Conservation (phyloP, 2,329 filamentous ascomycete genomes). For the Blastomyces silverae region DNA sequence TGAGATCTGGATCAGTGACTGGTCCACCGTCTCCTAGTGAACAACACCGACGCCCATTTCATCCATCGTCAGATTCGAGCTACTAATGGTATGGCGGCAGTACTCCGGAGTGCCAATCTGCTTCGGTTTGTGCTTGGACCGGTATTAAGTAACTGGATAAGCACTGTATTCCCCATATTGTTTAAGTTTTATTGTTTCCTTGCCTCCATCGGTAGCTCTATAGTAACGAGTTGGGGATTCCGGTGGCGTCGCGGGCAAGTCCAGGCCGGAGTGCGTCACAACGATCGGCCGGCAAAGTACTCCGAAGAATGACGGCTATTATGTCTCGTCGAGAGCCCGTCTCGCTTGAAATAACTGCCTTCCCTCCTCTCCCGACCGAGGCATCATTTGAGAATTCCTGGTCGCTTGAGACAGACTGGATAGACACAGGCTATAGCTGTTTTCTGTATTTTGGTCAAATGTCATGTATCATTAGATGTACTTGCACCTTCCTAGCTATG, state of each 20-base stretch:
- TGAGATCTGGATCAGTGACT: constrained; percentile 2
- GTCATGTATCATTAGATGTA: constrained; percentile 3
- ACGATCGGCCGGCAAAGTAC: neutral
- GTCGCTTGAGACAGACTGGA: too few relatives aligned
- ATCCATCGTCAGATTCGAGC: neutral
- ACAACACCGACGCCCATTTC: neutral
- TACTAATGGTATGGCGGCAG: neutral
- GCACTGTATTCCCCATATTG: neutral
- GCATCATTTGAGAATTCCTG: too few relatives aligned
- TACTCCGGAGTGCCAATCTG: neutral
- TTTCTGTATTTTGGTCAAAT: too few relatives aligned
- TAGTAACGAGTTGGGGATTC: neutral
- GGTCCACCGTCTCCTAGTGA: neutral
- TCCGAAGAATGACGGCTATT: neutral
- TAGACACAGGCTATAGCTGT: too few relatives aligned
- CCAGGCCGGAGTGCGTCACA: neutral
- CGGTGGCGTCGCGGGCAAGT: neutral
- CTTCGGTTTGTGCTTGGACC: neutral
- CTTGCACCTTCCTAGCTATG: neutral
- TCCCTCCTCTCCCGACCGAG: too few relatives aligned
- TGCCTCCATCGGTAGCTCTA: neutral
- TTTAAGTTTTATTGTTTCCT: neutral
- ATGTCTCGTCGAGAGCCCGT: too few relatives aligned
- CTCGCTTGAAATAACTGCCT: too few relatives aligned
- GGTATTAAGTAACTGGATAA: neutral